phyloP scores from a whole-genome alignment of 2,329 filamentous ascomycete species.

The Fusarium pseudocircinatum region DNA sequence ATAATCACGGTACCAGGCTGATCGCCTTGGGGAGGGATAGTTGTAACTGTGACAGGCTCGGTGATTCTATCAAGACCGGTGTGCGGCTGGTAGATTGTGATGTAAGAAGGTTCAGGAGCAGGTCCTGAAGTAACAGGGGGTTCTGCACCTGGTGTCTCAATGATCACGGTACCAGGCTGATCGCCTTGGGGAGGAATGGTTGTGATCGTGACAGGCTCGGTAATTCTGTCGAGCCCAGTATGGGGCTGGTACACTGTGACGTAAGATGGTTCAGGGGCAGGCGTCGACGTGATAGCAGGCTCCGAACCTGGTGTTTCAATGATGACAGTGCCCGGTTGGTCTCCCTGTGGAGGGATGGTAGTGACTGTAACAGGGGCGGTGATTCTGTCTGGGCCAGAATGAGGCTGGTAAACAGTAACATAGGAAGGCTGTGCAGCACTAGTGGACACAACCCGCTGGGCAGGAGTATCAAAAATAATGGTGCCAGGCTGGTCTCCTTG shows the following conservation, averaged over 20 bases:
- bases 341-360: neutral
- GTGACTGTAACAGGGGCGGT: conserved; percentile 3
- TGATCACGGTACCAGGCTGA: neutral
- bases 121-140: neutral
- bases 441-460: neutral
- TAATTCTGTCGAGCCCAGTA: conserved; percentile 2
- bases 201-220: conserved; percentile 1
- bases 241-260: conserved; percentile 13
- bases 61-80: conserved; percentile 2
- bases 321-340: conserved; percentile 8
- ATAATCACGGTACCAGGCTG: conserved; percentile 19
- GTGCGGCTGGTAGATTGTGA: conserved; percentile 13
- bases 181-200: neutral
- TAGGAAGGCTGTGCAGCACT: conserved; percentile 11
- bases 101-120: neutral
- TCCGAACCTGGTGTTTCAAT: conserved; percentile 13
- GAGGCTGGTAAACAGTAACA: conserved; percentile 1
- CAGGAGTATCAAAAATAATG: conserved; percentile 27
- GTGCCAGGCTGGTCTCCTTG: conserved; percentile 24
- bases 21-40: neutral
- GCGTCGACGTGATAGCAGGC: neutral
- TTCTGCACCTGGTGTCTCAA: neutral
- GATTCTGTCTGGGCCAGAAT: conserved; percentile 4
- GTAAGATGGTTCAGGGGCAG: neutral
- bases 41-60: neutral